Evolutionary conservation across 2,329 filamentous ascomycete species (phyloP), one percentile per base, ranked within the genome.

Genomic region (Fusarium vanettenii): DNA sequence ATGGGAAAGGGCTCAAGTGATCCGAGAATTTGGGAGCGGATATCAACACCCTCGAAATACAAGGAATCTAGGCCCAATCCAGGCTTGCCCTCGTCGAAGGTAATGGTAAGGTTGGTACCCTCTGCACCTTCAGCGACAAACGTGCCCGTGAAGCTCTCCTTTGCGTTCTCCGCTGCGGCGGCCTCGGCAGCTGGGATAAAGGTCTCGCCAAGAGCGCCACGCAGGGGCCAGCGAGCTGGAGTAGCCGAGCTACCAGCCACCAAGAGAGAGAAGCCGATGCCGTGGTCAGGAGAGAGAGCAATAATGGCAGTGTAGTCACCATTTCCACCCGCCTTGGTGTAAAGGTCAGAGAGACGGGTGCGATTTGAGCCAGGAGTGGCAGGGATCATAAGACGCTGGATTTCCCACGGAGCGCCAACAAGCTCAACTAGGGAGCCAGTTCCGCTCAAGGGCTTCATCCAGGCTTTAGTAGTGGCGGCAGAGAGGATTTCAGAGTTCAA

Each of bases 231-330:
- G 6, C 71, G 70, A 1, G 65, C 76, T 66, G 2, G 79, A 22
- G 41, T 45, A 45, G 41, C 77, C 0, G 71, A 72, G 0, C 60
- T 33, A 0, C 81, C 79, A 1, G 79, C 80, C 3, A 78, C 50
- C 18, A 82, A 39, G 10, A 82, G 45, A 9, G 78, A 75, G 59
- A 79, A 81, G 6, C 74, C 74, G 5, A 76, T 48, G 2, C 74
- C 74, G 7, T 77, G 75, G 6, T 76, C 74, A 0, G 74, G 74
- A 1, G 75, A 68, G 2, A 76, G 55, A 2, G 66, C 70, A 3
- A 76, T 35, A 0, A 67, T 60, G 1, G 62, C 64, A 2, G 72
- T 71, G 10, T 75, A 77, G 2, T 64, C 70, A 2, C 7, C 8
- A 0, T 68, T 76, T 2, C 75, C 74, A 0, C 74, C 74, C 1